These are phyloP conservation scores for Kodamaea jinghongensis DNA, from an alignment of 805 yeast genomes.

Conservation along the genomic window DNA sequence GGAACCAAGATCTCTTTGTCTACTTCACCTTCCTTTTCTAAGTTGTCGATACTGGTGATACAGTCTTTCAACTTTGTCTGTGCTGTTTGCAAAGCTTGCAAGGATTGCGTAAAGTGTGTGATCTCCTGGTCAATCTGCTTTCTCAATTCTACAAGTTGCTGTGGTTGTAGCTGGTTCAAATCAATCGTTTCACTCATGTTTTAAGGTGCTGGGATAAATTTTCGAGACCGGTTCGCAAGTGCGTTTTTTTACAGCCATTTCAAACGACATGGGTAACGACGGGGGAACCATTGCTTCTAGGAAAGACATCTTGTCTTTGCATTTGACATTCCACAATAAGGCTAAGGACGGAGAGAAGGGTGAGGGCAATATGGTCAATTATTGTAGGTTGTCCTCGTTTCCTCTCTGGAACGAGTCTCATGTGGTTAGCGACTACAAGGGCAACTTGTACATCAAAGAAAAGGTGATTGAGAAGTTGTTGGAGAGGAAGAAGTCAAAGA, in stretches of 20 bases:
- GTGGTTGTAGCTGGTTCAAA: conserved; percentile 68
- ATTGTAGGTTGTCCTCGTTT: conserved; percentile 32
- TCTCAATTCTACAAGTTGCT: conserved; percentile 81
- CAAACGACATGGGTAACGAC: conserved; percentile 43
- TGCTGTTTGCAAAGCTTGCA: conserved; percentile 80
- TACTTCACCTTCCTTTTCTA: conserved; percentile 32
- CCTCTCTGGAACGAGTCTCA: conserved; percentile 41
- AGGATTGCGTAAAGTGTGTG: conserved; percentile 79
- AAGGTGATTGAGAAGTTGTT: conserved; percentile 57
- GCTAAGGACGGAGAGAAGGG: conserved; percentile 18
- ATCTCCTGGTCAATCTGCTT: conserved; percentile 81
- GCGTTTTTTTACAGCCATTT: background rate
- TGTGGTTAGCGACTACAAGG: conserved; percentile 66
- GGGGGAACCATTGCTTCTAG: conserved; percentile 72
- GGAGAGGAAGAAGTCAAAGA: conserved; percentile 21
- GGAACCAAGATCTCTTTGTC: conserved; percentile 71
- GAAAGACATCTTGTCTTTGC: conserved; percentile 43
- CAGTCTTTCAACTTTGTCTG: conserved; percentile 81
- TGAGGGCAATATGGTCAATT: background rate
- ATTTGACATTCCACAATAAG: conserved; percentile 9
- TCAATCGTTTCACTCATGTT: conserved; percentile 33
- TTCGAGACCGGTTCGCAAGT: no score
- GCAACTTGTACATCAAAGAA: conserved; percentile 64
- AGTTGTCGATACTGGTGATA: conserved; percentile 59
- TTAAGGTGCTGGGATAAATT: background rate